A percentile compares a stretch with the other conserved stretches of the same genome.
Evolutionary conservation across 192 early-diverging fungal genomes (phyloP).

Genomic region (Spizellomyces punctatus): DNA sequence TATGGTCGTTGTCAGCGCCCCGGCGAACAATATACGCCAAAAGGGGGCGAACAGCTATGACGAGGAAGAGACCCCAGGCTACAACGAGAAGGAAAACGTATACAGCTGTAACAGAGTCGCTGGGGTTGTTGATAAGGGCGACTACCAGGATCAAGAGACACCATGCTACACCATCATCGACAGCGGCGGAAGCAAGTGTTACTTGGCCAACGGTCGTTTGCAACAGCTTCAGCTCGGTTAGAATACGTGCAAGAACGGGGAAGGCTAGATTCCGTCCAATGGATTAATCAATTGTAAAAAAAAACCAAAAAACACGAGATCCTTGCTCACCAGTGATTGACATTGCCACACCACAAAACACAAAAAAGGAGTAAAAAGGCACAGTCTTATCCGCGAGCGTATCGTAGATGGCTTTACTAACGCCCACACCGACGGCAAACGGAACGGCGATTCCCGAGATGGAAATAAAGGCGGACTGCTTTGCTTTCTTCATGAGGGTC

Average conservation of each 20-base stretch:
- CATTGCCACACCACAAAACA: constrained; percentile 91
- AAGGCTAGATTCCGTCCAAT: constrained; percentile 65
- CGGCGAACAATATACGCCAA: constrained; percentile 40
- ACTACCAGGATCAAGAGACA: constrained; percentile 72
- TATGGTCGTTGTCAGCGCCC: constrained; percentile 25
- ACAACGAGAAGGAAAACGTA: constrained; percentile 78
- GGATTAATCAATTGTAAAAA: constrained; percentile 45
- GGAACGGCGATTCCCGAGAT: constrained; percentile 80
- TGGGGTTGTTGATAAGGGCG: constrained; percentile 82
- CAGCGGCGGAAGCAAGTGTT: constrained; percentile 82
- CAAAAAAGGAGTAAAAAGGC: constrained; percentile 61
- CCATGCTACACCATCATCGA: constrained; percentile 91
- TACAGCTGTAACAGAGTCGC: constrained; percentile 68
- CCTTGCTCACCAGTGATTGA: constrained; percentile 64
- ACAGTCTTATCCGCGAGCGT: constrained; percentile 27
- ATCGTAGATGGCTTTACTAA: constrained; percentile 53
- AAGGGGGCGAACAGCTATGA: constrained; percentile 69
- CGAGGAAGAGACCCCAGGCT: constrained; percentile 72
- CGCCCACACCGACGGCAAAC: constrained; percentile 75
- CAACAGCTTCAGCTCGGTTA: constrained; percentile 85
- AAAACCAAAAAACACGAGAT: constrained; percentile 63
- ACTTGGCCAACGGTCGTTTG: constrained; percentile 77
- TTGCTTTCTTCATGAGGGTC: constrained; percentile 27
- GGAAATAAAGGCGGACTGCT: constrained; percentile 60
- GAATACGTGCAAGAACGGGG: constrained; percentile 92